Base-by-base conservation (phyloP, 2,329 filamentous ascomycete genomes). In the Colletotrichum nymphaeae region DNA sequence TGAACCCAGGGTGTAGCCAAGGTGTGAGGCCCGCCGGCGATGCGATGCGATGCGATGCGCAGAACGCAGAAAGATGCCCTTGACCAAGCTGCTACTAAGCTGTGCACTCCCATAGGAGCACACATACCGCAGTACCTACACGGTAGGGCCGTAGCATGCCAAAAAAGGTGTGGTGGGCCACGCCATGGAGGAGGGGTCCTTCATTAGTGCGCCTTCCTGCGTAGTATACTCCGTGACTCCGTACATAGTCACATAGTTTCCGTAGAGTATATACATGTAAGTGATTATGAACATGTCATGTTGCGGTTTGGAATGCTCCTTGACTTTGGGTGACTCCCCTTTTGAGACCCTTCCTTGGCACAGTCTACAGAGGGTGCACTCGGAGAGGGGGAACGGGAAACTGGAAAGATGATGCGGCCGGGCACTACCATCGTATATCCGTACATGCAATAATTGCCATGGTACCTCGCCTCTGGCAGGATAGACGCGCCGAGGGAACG, bases 81-180 rank as follows among this genome's bases (percentile, higher is more conserved):
- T 14, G 26, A 46, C 49, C 69, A 65, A 59, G 55, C 67, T 65
- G 42, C 55, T 56, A 46, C 64, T 49, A 49, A 49, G 42, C 42
- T 49, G 19, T 49, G 19, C 42, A 53, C 59, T 73, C 26, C 60
- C 66, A 60, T 42, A 46, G 59, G 66, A 46, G 66, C 66, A 49
- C 14, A 42, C 37, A 42, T 42, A 19, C 32, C 32, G n/a, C n/a
- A n/a, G n/a, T 35, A 35, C 32, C 32, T 35, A 35, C 42, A 64
- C 46, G 53, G 42, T 42, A 30, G 26, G 26, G 37, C 49, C 46
- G 28, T 59, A 24, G 28, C 57, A 24, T 69, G 30, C 52, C 37
- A 35, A 22, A 49, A 22, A 59, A 73, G 66, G 67, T 73, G 59
- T 65, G 66, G 70, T 73, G 67, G 67, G 55, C 70, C 67, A 69